Percentiles rank a stretch among this genome's conserved stretches.
Conservation (phyloP, 2,329 filamentous ascomycete species). For the Stachybotrys elegans region DNA sequence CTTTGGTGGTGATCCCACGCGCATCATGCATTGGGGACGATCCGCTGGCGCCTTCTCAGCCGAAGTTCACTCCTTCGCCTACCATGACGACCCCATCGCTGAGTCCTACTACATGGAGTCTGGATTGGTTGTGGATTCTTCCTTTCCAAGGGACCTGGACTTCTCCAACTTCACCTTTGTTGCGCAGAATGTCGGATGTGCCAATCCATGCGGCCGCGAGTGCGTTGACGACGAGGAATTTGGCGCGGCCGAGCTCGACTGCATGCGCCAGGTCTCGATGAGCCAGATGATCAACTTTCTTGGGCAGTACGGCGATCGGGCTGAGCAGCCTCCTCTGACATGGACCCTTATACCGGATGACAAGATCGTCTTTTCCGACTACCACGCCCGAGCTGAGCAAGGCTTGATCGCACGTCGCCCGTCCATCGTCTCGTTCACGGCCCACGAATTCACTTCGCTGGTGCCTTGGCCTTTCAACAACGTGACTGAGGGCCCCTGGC, state of each 20-base stretch:
- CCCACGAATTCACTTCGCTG: conserved; percentile 25
- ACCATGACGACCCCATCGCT: conserved; percentile 39
- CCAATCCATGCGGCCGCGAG: conserved; percentile 11
- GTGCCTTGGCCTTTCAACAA: conserved; percentile 17
- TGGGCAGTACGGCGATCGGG: conserved; percentile 19
- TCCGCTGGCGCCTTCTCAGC: conserved; percentile 12
- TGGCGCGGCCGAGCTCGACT: conserved; percentile 24
- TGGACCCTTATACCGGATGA: conserved; percentile 24
- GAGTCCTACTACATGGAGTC: conserved; percentile 35
- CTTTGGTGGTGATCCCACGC: conserved; percentile 1
- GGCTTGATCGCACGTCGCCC: conserved; percentile 21
- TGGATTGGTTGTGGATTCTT: conserved; percentile 28
- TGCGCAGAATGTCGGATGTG: conserved; percentile 27
- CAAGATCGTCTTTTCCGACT: conserved; percentile 23
- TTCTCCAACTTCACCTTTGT: conserved; percentile 30
- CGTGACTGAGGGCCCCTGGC: conserved; percentile 20
- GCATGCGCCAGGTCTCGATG: conserved; percentile 29
- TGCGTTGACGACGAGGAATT: conserved; percentile 7
- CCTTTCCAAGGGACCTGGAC: conserved; percentile 16
- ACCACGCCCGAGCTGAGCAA: conserved; percentile 16
- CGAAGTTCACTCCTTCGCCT: conserved; percentile 39
- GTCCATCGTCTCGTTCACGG: conserved; percentile 24
- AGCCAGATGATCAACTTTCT: conserved; percentile 24
- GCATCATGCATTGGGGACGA: conserved; percentile 2
- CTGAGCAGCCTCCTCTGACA: conserved; percentile 13